Percentiles rank a stretch among this genome's conserved stretches.
phyloP scores from a whole-genome alignment of 148 eudicot genomes.

The Cornus suecica region DNA sequence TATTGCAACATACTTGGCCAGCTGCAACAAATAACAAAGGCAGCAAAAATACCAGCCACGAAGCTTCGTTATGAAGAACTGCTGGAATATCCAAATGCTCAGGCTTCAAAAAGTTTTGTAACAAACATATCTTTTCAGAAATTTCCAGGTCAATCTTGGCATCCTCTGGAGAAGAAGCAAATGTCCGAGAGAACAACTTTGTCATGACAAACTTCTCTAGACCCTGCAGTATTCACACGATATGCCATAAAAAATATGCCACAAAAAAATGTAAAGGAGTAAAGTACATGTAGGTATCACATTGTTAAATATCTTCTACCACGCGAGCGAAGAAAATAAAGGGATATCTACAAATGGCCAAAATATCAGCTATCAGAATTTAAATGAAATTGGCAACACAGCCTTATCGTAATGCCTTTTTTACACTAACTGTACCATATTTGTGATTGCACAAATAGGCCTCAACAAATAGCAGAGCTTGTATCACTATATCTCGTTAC shows the following conservation, averaged over 20 bases:
- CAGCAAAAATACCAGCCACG: conserved; percentile 25
- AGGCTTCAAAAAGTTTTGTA: conserved; percentile 28
- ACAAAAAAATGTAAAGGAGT: not conserved
- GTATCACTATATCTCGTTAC: too few species aligned
- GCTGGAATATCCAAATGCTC: conserved; percentile 35
- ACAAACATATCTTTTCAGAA: conserved; percentile 25
- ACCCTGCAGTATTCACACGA: conserved; percentile 13
- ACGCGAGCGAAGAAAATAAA: not conserved
- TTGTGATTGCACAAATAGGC: too few species aligned
- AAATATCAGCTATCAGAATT: not conserved
- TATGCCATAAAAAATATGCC: not conserved
- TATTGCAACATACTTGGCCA: not conserved
- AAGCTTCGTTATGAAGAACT: conserved; percentile 24
- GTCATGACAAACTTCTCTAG: conserved; percentile 37
- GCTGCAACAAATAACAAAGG: not conserved
- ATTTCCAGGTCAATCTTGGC: conserved; percentile 25
- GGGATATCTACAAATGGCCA: not conserved
- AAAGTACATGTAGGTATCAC: not conserved
- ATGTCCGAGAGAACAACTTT: conserved; percentile 27
- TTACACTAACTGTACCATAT: not conserved
- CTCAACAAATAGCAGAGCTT: too few species aligned
- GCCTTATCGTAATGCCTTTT: not conserved
- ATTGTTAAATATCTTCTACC: too few species aligned
- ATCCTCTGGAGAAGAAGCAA: conserved; percentile 28
- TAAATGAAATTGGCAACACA: not conserved